Conservation (phyloP, 208 protist genomes). For the Giardia duodenalis region DNA sequence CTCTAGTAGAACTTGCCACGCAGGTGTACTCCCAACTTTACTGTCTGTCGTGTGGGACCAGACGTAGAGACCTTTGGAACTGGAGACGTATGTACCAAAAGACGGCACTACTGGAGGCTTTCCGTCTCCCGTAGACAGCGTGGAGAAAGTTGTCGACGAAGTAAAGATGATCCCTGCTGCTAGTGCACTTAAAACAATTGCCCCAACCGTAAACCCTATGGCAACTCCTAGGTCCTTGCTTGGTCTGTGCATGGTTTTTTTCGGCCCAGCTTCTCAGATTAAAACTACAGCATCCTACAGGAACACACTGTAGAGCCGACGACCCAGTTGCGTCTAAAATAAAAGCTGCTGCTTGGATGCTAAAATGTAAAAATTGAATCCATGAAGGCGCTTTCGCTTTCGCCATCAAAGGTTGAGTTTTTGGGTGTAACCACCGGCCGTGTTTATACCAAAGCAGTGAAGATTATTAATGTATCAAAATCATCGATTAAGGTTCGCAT, state of each 20-base stretch:
- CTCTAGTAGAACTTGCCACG: background rate
- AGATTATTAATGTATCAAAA: background rate
- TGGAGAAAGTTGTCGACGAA: background rate
- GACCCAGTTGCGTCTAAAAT: no score
- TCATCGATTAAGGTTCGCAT: background rate
- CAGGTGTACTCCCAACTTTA: background rate
- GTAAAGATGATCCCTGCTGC: background rate
- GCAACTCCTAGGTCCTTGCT: background rate
- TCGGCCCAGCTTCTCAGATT: no score
- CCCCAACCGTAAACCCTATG: background rate
- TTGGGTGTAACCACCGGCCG: background rate
- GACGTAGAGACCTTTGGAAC: background rate
- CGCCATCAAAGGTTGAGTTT: background rate
- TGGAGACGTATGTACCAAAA: background rate
- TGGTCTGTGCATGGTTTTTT: no score
- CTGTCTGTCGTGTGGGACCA: background rate
- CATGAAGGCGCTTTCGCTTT: background rate
- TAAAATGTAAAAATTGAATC: background rate
- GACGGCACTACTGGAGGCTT: background rate
- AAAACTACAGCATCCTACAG: no score
- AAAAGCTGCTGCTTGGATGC: background rate
- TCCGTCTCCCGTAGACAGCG: background rate
- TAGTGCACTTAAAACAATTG: background rate
- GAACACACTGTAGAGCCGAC: no score
- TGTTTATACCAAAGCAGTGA: background rate